Conservation (phyloP, 1,139 yeast genomes). For the Suhomyces atakaporum region DNA sequence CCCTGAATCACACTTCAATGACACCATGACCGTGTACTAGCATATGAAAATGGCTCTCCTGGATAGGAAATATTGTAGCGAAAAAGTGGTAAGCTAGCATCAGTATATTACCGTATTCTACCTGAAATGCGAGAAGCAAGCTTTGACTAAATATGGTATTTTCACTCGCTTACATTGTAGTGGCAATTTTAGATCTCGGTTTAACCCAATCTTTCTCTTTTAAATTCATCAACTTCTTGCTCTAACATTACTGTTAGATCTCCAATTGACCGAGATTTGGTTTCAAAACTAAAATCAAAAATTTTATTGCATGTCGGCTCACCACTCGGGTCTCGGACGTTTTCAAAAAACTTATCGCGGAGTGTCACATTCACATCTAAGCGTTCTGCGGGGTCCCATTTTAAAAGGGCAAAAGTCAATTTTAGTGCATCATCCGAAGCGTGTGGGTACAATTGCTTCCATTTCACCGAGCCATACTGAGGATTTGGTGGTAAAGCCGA, state of each 20-base stretch:
- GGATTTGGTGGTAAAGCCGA: slow-evolving; percentile 40
- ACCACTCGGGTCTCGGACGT: slow-evolving; percentile 49
- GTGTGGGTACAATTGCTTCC: slow-evolving; percentile 59
- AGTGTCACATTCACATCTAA: slow-evolving; percentile 51
- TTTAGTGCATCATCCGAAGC: slow-evolving; percentile 52
- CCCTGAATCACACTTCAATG: background rate
- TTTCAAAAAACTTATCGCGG: slow-evolving; percentile 50
- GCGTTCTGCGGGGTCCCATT: slow-evolving; percentile 60
- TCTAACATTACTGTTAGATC: slow-evolving; percentile 49
- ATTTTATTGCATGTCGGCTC: slow-evolving; percentile 50
- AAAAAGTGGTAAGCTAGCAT: background rate
- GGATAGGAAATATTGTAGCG: background rate
- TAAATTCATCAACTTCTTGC: slow-evolving; percentile 44
- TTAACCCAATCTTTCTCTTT: slow-evolving; percentile 14
- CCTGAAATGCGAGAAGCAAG: background rate
- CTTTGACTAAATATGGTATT: background rate
- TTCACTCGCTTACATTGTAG: background rate
- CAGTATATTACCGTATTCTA: background rate
- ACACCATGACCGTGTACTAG: slow-evolving; percentile 1
- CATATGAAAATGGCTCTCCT: slow-evolving; percentile 4
- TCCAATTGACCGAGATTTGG: slow-evolving; percentile 30
- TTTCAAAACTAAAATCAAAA: slow-evolving; percentile 69
- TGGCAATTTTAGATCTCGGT: slow-evolving; percentile 4
- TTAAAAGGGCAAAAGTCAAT: slow-evolving; percentile 51
- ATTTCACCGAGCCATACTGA: slow-evolving; percentile 39